Evolutionary conservation across 2,329 filamentous ascomycete species (phyloP).

Genomic region (Penicillium sp.): DNA sequence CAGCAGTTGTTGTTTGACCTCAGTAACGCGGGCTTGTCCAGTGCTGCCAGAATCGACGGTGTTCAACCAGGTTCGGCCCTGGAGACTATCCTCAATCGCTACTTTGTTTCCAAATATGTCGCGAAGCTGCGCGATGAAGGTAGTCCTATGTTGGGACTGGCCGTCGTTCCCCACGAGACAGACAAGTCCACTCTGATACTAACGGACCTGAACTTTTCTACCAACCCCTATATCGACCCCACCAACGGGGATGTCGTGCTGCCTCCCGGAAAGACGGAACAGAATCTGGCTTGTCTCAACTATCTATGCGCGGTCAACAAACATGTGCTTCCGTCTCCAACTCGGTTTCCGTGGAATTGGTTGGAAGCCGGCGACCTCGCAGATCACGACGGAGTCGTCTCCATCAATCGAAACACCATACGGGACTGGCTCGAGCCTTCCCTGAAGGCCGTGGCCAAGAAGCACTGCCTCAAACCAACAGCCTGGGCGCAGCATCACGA

Average conservation of each 20-base stretch:
- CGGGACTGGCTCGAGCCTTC: neutral
- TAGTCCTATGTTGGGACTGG: neutral
- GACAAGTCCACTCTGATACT: neutral
- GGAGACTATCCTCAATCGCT: neutral
- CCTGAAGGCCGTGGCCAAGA: neutral
- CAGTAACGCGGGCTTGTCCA: neutral
- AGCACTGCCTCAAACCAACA: neutral
- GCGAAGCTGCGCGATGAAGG: neutral
- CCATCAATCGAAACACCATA: neutral
- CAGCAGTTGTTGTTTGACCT: neutral
- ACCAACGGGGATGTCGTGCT: neutral
- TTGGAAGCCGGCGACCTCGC: neutral
- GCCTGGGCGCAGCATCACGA: neutral
- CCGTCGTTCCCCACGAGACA: neutral
- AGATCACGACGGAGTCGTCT: neutral
- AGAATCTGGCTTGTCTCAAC: neutral
- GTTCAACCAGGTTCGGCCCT: neutral
- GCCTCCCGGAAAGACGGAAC: neutral
- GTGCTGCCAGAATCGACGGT: neutral
- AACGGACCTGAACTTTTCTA: neutral
- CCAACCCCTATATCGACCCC: neutral
- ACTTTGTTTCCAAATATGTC: neutral
- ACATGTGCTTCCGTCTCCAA: neutral
- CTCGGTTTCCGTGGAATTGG: neutral
- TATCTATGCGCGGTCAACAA: neutral